These are phyloP conservation scores for Colletotrichum tanaceti DNA, from an alignment of 2,329 filamentous ascomycete species.

Conservation along the genomic window DNA sequence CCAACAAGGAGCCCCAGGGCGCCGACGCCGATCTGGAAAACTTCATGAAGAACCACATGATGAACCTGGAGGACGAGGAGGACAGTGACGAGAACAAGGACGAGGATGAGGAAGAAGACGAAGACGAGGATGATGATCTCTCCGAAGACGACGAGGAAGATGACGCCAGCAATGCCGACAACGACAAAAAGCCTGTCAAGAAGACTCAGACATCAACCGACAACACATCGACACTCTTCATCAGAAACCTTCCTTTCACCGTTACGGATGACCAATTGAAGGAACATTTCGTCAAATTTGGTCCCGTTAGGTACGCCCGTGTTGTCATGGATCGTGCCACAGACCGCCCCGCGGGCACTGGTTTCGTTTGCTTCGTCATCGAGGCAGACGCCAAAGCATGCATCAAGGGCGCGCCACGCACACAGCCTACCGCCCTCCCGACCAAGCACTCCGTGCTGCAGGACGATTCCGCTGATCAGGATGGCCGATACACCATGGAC, in stretches of 20 bases:
- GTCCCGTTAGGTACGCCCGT: slow-evolving; percentile 87
- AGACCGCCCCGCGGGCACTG: slow-evolving; percentile 89
- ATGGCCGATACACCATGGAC: slow-evolving; percentile 89
- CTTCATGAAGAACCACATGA: slow-evolving; percentile 69
- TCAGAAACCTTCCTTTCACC: slow-evolving; percentile 94
- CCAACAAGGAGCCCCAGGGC: slow-evolving; percentile 53
- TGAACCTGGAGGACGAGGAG: slow-evolving; percentile 68
- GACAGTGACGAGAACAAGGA: slow-evolving; percentile 61
- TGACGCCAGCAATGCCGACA: slow-evolving; percentile 50
- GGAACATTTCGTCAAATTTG: slow-evolving; percentile 88
- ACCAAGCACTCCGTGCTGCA: slow-evolving; percentile 84
- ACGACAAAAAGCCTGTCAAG: slow-evolving; percentile 49
- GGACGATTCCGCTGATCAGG: slow-evolving; percentile 83
- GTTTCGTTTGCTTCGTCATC: slow-evolving; percentile 92
- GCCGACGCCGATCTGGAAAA: slow-evolving; percentile 62
- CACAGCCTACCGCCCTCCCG: slow-evolving; percentile 57
- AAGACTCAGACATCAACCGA: slow-evolving; percentile 59
- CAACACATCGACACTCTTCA: slow-evolving; percentile 84
- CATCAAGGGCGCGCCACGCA: slow-evolving; percentile 77
- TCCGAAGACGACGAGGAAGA: slow-evolving; percentile 56
- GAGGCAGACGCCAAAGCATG: slow-evolving; percentile 80
- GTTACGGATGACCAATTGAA: slow-evolving; percentile 85
- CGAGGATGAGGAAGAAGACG: slow-evolving; percentile 56
- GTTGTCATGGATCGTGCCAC: slow-evolving; percentile 89
- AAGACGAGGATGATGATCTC: slow-evolving; percentile 59